Evolutionary conservation across 108 stramenopile genomes (phyloP).

Genomic region (Discostella pseudostelligera): DNA sequence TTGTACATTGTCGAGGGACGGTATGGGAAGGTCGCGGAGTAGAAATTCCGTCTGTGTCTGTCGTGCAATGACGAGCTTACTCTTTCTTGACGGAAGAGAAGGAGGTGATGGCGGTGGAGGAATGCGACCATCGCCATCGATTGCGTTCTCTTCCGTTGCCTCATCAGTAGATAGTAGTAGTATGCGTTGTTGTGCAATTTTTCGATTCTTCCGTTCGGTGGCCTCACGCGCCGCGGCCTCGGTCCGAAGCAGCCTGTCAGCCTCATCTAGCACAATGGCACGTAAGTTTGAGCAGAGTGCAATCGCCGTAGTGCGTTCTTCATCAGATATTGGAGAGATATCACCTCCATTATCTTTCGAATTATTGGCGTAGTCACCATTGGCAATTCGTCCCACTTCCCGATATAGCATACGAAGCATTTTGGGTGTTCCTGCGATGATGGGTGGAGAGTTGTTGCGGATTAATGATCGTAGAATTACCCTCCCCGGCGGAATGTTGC

Average conservation of each 20-base stretch:
- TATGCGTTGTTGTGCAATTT: slow-evolving; percentile 15
- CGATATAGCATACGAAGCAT: slow-evolving; percentile 55
- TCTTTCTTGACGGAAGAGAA: slow-evolving; percentile 14
- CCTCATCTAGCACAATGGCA: slow-evolving; percentile 70
- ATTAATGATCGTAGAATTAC: slow-evolving; percentile 19
- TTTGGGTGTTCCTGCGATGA: slow-evolving; percentile 68
- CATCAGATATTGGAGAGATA: slow-evolving; percentile 12
- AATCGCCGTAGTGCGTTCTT: slow-evolving; percentile 26
- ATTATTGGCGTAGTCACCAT: neutral
- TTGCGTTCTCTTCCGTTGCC: slow-evolving; percentile 9
- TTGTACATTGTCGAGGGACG: slow-evolving; percentile 43
- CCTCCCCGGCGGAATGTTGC: slow-evolving; percentile 3
- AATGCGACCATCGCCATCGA: neutral
- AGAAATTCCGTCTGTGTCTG: slow-evolving; percentile 49
- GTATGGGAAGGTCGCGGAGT: slow-evolving; percentile 40
- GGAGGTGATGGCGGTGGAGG: slow-evolving; percentile 4
- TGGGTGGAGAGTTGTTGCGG: slow-evolving; percentile 13
- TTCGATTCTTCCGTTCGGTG: slow-evolving; percentile 35
- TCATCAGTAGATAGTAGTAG: neutral
- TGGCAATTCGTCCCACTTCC: slow-evolving; percentile 22
- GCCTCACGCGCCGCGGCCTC: slow-evolving; percentile 51
- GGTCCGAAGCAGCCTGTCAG: slow-evolving; percentile 72
- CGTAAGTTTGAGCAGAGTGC: slow-evolving; percentile 48
- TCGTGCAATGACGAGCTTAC: slow-evolving; percentile 31
- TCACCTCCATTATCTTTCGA: too few relatives aligned